Base-by-base conservation (phyloP, 164 flowering plant species). In the Chimonanthus praecox region DNA sequence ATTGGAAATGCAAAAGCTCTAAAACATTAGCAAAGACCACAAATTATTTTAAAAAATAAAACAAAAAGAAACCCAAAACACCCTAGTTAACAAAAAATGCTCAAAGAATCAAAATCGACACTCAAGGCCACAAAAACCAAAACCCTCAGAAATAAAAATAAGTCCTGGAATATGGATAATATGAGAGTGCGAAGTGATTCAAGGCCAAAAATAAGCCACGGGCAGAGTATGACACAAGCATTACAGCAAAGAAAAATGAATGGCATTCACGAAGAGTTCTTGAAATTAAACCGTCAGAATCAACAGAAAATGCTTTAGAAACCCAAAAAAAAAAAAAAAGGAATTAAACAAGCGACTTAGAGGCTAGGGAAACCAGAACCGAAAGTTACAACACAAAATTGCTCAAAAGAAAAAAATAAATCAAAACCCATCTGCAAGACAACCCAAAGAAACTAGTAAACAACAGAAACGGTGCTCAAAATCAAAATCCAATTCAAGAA, bases 221-320 rank as follows among this genome's bases (percentile, higher is more conserved):
- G 7, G 66, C 46, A 18, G 33, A 33, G 44, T 63, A 33, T 43
- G 21, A 63, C 44, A 3, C 10, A 63, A 63, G 21, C 10, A 63
- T 13, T 33, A 33, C 33, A n/a, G 44, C 44, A 63, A 33, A 63
- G 44, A 33, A 54, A 33, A 63, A 10, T 63, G 44, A 18, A 65
- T 10, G 10, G 33, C 11, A 18, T 10, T 44, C 66, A 63, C 15
- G 45, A 63, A 63, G 9, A 6, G 3, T 10, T 54, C 20, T 9
- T 4, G 47, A 44, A 2, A 10, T 51, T 67, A 71, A 47, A 73
- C 16, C 47, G 43, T 33, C 72, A 74, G 43, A 69, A 60, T 48
- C 51, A 48, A 20, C 10, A 68, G 9, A 68, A 20, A 13, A 13
- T 16, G 45, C 69, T 44, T 1, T 4, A 48, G 48, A 44, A 48